phyloP scores from a whole-genome alignment of 179 eudicot species.

The Spergularia azorica region DNA sequence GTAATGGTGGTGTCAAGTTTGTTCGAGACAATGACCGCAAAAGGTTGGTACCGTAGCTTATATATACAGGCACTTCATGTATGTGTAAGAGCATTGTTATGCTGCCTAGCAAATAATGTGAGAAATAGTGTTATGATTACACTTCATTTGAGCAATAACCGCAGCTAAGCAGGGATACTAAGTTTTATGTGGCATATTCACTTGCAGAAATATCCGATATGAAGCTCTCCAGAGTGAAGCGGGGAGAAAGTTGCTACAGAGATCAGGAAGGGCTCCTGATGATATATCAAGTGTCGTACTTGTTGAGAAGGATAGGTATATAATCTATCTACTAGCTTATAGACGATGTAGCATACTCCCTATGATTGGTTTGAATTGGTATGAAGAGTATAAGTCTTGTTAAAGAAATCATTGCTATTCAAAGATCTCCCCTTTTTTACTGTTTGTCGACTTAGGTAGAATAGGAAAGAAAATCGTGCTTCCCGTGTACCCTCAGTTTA shows the following conservation, averaged over 20 bases:
- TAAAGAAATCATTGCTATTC: background rate
- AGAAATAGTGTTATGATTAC: background rate
- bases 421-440: background rate
- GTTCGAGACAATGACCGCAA: slow-evolving; percentile 78
- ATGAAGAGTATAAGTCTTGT: background rate
- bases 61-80: background rate
- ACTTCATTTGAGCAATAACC: background rate
- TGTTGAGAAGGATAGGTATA: slow-evolving; percentile 81
- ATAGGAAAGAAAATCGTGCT: no score
- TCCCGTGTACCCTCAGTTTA: no score
- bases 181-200: background rate
- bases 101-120: background rate
- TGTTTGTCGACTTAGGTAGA: background rate
- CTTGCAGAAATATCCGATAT: slow-evolving; percentile 72
- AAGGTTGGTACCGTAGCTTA: slow-evolving; percentile 42
- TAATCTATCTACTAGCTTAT: background rate
- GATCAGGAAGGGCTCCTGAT: slow-evolving; percentile 93
- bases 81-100: background rate
- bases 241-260: slow-evolving; percentile 69
- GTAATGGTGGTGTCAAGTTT: slow-evolving; percentile 97
- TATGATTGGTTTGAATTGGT: background rate
- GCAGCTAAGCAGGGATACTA: background rate
- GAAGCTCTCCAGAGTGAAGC: slow-evolving; percentile 96
- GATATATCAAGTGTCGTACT: slow-evolving; percentile 99
- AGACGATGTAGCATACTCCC: no score